A percentile compares a stretch with the other conserved stretches of the same genome.
Conservation (phyloP, 2,329 filamentous ascomycete species). For the Aspergillus proliferans region DNA sequence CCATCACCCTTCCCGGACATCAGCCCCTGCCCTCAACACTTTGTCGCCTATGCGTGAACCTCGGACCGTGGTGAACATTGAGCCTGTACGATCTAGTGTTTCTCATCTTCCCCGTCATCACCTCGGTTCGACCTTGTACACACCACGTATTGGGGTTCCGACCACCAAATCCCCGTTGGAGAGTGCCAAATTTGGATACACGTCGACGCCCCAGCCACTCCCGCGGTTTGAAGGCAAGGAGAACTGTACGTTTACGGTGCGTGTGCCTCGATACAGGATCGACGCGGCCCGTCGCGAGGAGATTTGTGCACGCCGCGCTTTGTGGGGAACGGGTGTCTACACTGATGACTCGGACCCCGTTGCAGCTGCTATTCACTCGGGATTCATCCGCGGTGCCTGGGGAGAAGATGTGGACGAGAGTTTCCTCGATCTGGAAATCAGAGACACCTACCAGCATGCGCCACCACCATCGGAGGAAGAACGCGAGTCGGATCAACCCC, state of each 20-base stretch:
- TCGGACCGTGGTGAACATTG: constrained; percentile 61
- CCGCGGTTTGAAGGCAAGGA: constrained; percentile 71
- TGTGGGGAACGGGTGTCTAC: constrained; percentile 94
- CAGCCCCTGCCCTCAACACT: constrained; percentile 9
- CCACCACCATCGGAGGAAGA: constrained; percentile 36
- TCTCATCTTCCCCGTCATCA: constrained; percentile 67
- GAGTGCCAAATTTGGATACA: constrained; percentile 53
- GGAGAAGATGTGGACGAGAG: constrained; percentile 66
- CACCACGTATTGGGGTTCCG: constrained; percentile 54
- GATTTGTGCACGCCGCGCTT: constrained; percentile 69
- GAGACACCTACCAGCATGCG: constrained; percentile 41
- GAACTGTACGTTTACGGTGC: constrained; percentile 85
- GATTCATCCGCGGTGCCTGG: constrained; percentile 89
- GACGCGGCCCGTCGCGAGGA: constrained; percentile 66
- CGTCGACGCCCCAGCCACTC: constrained; percentile 61
- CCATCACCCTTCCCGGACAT: constrained; percentile 17
- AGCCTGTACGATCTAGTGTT: constrained; percentile 66
- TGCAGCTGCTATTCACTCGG: constrained; percentile 85
- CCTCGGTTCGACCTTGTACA: constrained; percentile 78
- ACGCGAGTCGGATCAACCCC: constrained; percentile 22
- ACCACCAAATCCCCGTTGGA: constrained; percentile 34
- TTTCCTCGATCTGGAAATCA: constrained; percentile 55
- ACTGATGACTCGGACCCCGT: constrained; percentile 93
- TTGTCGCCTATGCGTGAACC: constrained; percentile 46
- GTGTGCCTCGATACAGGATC: constrained; percentile 75